phyloP scores from a whole-genome alignment of 257 asterid species.

The Solanum dulcamara region DNA sequence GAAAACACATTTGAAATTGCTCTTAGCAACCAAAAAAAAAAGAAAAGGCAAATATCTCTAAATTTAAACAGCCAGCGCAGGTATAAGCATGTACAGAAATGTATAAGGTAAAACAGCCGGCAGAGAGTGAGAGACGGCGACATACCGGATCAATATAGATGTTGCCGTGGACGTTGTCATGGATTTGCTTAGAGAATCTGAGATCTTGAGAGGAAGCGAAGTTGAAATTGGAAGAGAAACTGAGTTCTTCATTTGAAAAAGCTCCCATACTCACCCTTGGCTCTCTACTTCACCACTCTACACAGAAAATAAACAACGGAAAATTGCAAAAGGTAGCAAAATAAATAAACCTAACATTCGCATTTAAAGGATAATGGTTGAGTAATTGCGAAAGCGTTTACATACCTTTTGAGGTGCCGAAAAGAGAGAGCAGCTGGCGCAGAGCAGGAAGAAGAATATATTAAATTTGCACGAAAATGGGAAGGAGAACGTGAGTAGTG shows the following conservation, averaged over 20 bases:
- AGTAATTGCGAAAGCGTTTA: neutral
- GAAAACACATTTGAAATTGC: neutral
- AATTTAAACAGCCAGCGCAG: neutral
- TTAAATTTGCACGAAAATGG: neutral
- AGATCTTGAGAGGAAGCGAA: constrained; percentile 38
- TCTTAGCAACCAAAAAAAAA: neutral
- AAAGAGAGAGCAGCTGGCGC: neutral
- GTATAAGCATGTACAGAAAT: neutral
- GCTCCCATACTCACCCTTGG: constrained; percentile 36
- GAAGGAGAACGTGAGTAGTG: neutral
- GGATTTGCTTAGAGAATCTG: constrained; percentile 57
- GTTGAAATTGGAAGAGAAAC: constrained; percentile 19
- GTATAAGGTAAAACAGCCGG: neutral
- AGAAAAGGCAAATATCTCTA: neutral
- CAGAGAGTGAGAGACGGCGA: neutral
- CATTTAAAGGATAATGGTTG: neutral
- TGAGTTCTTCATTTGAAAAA: constrained; percentile 23
- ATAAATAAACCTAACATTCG: neutral
- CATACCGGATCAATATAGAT: constrained; percentile 67
- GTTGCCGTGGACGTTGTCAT: constrained; percentile 84
- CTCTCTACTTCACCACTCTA: neutral
- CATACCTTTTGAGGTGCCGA: constrained; percentile 13
- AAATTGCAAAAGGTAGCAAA: neutral
- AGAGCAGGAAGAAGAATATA: neutral
- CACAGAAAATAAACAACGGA: neutral